These are phyloP conservation scores for Murraya koenigii DNA, from an alignment of 345 rosid genomes.

Conservation along the genomic window DNA sequence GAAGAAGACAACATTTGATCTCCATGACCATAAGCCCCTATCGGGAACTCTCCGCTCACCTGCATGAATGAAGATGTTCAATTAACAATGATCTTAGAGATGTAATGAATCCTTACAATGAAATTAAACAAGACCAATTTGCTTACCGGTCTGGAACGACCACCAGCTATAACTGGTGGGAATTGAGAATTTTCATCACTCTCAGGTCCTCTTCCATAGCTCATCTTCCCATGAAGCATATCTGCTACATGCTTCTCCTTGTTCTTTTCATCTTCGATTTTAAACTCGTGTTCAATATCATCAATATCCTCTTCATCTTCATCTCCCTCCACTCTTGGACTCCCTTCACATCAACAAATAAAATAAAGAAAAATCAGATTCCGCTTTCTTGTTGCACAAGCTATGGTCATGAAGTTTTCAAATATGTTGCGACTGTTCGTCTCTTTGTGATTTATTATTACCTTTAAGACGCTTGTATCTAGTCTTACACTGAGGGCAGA, in stretches of 20 bases:
- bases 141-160: constrained; percentile 69
- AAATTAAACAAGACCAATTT: background rate
- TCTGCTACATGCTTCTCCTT: constrained; percentile 67
- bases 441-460: constrained; percentile 7
- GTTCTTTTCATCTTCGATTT: constrained; percentile 72
- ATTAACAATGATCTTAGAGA: background rate
- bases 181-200: constrained; percentile 74
- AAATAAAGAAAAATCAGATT: background rate
- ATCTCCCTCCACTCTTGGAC: constrained; percentile 92
- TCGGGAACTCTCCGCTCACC: constrained; percentile 93
- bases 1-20: constrained; percentile 63
- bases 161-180: constrained; percentile 66
- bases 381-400: background rate
- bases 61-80: constrained; percentile 19
- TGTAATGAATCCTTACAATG: background rate
- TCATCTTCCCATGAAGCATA: constrained; percentile 95
- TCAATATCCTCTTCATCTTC: constrained; percentile 95
- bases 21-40: constrained; percentile 58
- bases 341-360: constrained; percentile 43
- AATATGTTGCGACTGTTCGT: background rate
- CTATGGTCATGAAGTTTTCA: background rate
- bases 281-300: constrained; percentile 92
- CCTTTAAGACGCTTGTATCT: constrained; percentile 97
- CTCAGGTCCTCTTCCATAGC: constrained; percentile 91
- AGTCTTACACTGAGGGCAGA: constrained; percentile 93